These are phyloP conservation scores for Phytopythium montanum DNA, from an alignment of 352 stramenopile genomes.

Conservation along the genomic window DNA sequence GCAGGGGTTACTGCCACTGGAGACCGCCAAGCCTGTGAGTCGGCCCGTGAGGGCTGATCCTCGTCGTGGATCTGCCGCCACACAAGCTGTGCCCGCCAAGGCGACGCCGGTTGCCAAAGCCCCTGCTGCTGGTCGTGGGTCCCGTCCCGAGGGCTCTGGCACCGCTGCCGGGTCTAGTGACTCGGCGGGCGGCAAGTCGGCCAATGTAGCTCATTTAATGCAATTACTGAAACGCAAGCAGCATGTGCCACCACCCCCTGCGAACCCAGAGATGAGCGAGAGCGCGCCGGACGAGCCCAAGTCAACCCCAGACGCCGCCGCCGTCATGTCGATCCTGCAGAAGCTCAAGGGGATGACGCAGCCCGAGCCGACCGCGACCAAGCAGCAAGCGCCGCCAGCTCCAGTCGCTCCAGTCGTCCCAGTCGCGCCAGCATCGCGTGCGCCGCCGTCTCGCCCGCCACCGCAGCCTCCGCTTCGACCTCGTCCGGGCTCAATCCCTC, in stretches of 20 bases:
- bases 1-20: conserved; percentile 10
- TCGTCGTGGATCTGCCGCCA: background rate
- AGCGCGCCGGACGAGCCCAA: conserved; percentile 59
- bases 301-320: conserved; percentile 46
- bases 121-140: background rate
- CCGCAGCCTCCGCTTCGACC: background rate
- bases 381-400: background rate
- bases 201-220: conserved; percentile 80
- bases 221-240: conserved; percentile 79
- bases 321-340: conserved; percentile 85
- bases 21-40: conserved; percentile 4
- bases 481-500: conserved; percentile 1
- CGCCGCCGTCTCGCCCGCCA: background rate
- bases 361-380: background rate
- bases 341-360: conserved; percentile 67
- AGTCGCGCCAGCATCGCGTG: no score
- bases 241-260: conserved; percentile 13
- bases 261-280: conserved; percentile 17
- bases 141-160: background rate
- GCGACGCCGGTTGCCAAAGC: background rate
- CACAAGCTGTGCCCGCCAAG: background rate
- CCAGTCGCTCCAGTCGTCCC: background rate
- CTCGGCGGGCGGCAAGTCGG: conserved; percentile 40
- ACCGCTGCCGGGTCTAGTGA: conserved; percentile 10
- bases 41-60: conserved; percentile 8